These are phyloP conservation scores for Gynandropsis gynandra DNA, from an alignment of 345 rosid genomes.

Conservation along the genomic window DNA sequence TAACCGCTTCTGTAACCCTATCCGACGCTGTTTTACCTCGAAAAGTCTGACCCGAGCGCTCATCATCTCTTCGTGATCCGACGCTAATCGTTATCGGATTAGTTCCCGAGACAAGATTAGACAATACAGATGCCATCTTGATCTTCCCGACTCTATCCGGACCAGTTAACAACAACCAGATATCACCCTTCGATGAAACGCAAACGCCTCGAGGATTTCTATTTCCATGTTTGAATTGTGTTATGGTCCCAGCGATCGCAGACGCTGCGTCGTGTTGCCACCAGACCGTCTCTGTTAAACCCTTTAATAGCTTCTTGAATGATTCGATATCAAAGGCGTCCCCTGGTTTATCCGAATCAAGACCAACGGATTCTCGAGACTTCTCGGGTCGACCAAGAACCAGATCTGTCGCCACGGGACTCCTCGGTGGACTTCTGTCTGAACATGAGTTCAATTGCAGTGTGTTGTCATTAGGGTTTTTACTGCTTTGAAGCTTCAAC, in stretches of 20 bases:
- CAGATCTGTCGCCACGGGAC: constrained; percentile 85
- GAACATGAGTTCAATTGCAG: constrained; percentile 26
- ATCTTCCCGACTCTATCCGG: constrained; percentile 83
- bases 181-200: constrained; percentile 52
- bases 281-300: constrained; percentile 67
- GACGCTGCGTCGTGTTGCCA: constrained; percentile 97
- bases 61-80: constrained; percentile 46
- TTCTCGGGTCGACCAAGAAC: constrained; percentile 62
- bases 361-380: constrained; percentile 34
- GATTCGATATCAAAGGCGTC: constrained; percentile 50
- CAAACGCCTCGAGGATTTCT: constrained; percentile 40
- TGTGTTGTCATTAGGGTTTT: too few relatives aligned
- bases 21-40: constrained; percentile 89
- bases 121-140: constrained; percentile 76
- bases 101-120: constrained; percentile 47
- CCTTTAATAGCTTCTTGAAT: constrained; percentile 73
- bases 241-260: constrained; percentile 64
- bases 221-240: constrained; percentile 60
- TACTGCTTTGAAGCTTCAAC: background rate
- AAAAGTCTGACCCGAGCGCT: constrained; percentile 26
- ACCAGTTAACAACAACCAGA: constrained; percentile 80
- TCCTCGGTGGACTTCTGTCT: constrained; percentile 46
- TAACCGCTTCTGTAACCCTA: constrained; percentile 70
- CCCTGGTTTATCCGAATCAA: constrained; percentile 31
- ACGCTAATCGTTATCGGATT: constrained; percentile 53